Percentiles rank a stretch among this genome's conserved stretches.
Evolutionary conservation across 1,139 yeast species (phyloP).

Genomic region (Candida sp.): DNA sequence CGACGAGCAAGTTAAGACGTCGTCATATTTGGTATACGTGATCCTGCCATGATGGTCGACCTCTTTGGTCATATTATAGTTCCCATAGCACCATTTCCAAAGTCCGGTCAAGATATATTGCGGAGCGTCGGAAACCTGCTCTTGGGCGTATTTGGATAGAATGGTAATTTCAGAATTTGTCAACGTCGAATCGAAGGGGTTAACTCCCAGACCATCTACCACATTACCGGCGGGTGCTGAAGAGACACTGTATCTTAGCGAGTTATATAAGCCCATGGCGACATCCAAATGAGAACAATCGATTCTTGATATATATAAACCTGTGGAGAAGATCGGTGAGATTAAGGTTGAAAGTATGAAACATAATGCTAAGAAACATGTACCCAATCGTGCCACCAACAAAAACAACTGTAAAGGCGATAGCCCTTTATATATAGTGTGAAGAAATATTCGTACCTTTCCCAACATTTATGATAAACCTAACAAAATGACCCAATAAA

Average conservation of each 20-base stretch:
- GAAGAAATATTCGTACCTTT: neutral
- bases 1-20: slow-evolving; percentile 17
- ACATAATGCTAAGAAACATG: neutral
- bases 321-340: neutral
- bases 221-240: slow-evolving; percentile 11
- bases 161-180: slow-evolving; percentile 51
- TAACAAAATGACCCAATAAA: neutral
- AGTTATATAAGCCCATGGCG: slow-evolving; percentile 47
- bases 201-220: slow-evolving; percentile 7
- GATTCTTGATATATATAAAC: slow-evolving; percentile 32
- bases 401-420: slow-evolving; percentile 1
- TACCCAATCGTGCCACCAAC: neutral
- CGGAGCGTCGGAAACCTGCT: slow-evolving; percentile 49
- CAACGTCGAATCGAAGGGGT: slow-evolving; percentile 20
- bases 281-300: slow-evolving; percentile 51
- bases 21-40: slow-evolving; percentile 13
- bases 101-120: slow-evolving; percentile 43
- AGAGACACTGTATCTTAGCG: slow-evolving; percentile 36
- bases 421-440: neutral
- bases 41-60: slow-evolving; percentile 11
- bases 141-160: slow-evolving; percentile 43
- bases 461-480: neutral
- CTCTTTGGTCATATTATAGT: slow-evolving; percentile 24
- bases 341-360: neutral
- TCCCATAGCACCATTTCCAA: slow-evolving; percentile 47